These are phyloP conservation scores for Rhododendron kiyosumense DNA, from an alignment of 148 eudicot genomes.

Conservation along the genomic window DNA sequence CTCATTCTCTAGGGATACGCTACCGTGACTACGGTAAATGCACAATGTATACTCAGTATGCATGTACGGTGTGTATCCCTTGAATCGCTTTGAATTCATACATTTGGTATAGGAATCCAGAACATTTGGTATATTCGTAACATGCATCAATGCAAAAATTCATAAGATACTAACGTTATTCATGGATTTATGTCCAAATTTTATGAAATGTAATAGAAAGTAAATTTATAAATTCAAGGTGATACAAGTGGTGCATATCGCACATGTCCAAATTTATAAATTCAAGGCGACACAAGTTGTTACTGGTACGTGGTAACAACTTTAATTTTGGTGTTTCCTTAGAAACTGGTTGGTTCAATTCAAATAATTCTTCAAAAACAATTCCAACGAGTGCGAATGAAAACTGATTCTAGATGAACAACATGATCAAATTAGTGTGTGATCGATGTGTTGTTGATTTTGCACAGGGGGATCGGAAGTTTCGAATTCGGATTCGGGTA, in stretches of 20 bases:
- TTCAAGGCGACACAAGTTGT: neutral
- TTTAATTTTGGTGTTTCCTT: too few species aligned
- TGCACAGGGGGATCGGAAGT: neutral
- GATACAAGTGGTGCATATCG: neutral
- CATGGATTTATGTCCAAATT: neutral
- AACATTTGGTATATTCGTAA: neutral
- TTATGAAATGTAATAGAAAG: too few species aligned
- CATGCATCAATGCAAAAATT: neutral
- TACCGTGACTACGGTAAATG: too few species aligned
- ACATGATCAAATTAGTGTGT: neutral
- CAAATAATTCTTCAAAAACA: neutral
- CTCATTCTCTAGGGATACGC: too few species aligned
- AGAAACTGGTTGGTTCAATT: too few species aligned
- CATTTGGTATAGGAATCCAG: neutral
- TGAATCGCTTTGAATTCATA: neutral
- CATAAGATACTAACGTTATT: neutral
- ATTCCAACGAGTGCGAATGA: neutral
- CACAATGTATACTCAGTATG: neutral
- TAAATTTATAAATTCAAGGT: neutral
- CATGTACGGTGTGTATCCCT: neutral
- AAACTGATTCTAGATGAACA: neutral
- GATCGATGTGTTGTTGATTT: neutral
- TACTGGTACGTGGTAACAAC: too few species aligned
- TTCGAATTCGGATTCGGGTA: conserved; percentile 26
- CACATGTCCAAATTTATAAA: too few species aligned